Evolutionary conservation across 768 basidiomycete species (phyloP).

Genomic region (Pilatotrama ljubarskyi): DNA sequence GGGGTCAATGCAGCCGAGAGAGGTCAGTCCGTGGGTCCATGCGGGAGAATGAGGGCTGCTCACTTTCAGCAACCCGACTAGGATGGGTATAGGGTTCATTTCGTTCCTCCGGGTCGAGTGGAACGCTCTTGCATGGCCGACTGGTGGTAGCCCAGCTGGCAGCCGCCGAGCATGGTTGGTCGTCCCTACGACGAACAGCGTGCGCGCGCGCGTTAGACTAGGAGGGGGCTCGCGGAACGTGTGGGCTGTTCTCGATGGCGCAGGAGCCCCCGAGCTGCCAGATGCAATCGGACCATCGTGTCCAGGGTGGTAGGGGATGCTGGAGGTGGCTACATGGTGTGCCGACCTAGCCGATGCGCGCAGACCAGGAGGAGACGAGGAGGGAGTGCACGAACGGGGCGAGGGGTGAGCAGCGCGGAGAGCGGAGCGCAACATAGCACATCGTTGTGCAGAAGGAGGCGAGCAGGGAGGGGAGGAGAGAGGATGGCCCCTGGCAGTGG

Average conservation of each 20-base stretch:
- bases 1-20: constrained; percentile 19
- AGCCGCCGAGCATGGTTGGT: not conserved
- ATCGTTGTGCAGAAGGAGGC: constrained; percentile 33
- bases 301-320: too few species aligned
- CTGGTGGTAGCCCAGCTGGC: not conserved
- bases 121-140: constrained; percentile 31
- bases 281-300: not conserved
- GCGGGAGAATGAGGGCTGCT: constrained; percentile 8
- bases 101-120: constrained; percentile 42
- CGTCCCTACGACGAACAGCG: not conserved
- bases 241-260: not conserved
- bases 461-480: not conserved
- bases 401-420: constrained; percentile 32
- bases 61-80: constrained; percentile 70
- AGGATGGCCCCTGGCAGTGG: constrained; percentile 1
- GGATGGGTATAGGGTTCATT: constrained; percentile 47
- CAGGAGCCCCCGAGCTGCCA: not conserved
- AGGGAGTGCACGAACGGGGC: not conserved
- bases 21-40: not conserved
- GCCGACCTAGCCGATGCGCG: constrained; percentile 9
- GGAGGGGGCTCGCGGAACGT: constrained; percentile 11
- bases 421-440: constrained; percentile 54
- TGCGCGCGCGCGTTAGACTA: not conserved
- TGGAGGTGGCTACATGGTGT: not conserved
- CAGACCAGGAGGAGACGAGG: constrained; percentile 3